phyloP scores from a whole-genome alignment of 225 moss, liverwort and hornwort species.

The Physcomitrium patens region DNA sequence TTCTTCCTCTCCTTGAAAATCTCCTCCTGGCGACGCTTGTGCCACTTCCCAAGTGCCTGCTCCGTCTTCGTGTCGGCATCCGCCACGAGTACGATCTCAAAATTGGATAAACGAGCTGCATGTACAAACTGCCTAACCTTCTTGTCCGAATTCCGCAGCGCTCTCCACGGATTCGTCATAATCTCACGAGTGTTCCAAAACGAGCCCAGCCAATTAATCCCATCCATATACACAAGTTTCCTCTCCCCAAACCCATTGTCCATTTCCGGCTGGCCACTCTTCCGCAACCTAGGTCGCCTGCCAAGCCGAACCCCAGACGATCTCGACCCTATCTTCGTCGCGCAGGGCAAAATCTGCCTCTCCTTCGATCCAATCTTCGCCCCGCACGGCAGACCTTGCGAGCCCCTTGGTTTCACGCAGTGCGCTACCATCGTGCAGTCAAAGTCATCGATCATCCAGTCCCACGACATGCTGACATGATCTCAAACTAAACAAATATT shows the following conservation, averaged over 20 bases:
- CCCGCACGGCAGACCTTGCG: neutral
- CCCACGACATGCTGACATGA: neutral
- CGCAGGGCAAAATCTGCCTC: neutral
- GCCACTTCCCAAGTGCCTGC: conserved; percentile 21
- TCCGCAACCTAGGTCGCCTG: neutral
- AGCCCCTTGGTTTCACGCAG: neutral
- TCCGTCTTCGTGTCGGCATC: conserved; percentile 24
- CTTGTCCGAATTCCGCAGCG: conserved; percentile 11
- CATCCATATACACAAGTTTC: conserved; percentile 28
- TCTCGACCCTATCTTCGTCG: neutral
- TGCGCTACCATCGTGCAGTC: neutral
- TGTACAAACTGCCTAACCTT: conserved; percentile 22
- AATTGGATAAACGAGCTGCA: conserved; percentile 9
- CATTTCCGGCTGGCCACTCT: neutral
- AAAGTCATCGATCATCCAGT: conserved; percentile 11
- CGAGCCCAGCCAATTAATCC: conserved; percentile 18
- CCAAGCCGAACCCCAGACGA: neutral
- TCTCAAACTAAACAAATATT: no score
- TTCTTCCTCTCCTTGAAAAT: conserved; percentile 18
- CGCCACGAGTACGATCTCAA: conserved; percentile 13
- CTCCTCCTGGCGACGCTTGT: conserved; percentile 16
- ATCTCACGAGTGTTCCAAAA: conserved; percentile 20
- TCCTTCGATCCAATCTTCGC: neutral
- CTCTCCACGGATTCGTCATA: conserved; percentile 23
- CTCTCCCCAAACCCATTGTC: neutral